phyloP scores from a whole-genome alignment of 805 yeast species.

The Metschnikowia lochheadii region DNA sequence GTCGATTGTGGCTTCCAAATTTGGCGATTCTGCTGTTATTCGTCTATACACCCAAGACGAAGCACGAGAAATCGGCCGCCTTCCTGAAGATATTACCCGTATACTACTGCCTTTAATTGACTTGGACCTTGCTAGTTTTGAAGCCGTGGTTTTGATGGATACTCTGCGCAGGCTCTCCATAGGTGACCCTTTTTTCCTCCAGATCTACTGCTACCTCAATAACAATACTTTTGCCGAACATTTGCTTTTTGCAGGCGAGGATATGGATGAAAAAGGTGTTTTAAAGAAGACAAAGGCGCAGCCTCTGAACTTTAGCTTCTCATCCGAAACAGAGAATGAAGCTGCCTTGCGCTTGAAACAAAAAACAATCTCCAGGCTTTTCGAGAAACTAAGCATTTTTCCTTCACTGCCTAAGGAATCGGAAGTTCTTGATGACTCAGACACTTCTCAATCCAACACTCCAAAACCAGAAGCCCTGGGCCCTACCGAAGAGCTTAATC shows the following conservation, averaged over 20 bases:
- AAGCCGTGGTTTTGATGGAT: conserved; percentile 54
- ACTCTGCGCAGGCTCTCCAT: conserved; percentile 52
- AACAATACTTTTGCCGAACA: conserved; percentile 30
- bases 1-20: conserved; percentile 16
- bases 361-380: conserved; percentile 50
- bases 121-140: conserved; percentile 49
- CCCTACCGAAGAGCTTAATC: conserved; percentile 42
- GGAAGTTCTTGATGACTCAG: conserved; percentile 16
- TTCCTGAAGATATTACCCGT: conserved; percentile 65
- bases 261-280: not conserved
- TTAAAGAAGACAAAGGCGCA: conserved; percentile 13
- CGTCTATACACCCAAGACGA: conserved; percentile 26
- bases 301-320: conserved; percentile 21
- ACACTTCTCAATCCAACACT: not conserved
- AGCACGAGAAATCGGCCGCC: conserved; percentile 66
- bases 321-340: conserved; percentile 52
- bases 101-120: conserved; percentile 64
- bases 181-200: conserved; percentile 74
- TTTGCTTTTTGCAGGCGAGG: conserved; percentile 5
- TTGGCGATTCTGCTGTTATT: conserved; percentile 30
- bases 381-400: conserved; percentile 44
- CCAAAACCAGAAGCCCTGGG: conserved; percentile 16
- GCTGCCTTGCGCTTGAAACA: conserved; percentile 49
- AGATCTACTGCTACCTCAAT: conserved; percentile 60
- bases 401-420: conserved; percentile 6